phyloP scores from a whole-genome alignment of 495 filamentous ascomycete genomes.

The Aspergillus leporis region DNA sequence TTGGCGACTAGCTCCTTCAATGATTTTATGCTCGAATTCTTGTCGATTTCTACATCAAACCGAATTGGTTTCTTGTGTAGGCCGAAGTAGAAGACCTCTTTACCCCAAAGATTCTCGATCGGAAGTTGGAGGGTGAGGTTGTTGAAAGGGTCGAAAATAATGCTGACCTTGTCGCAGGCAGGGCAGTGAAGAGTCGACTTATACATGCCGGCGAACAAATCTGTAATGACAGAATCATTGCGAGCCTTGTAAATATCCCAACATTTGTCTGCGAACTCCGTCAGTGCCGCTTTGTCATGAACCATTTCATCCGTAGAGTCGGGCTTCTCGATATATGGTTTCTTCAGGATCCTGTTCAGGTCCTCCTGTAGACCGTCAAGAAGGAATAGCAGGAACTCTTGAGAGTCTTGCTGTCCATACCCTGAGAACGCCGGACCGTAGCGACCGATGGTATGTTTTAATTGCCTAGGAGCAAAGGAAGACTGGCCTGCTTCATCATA shows the following conservation, averaged over 20 bases:
- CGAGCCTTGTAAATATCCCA: slow-evolving; percentile 91
- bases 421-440: slow-evolving; percentile 85
- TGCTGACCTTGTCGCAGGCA: slow-evolving; percentile 89
- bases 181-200: slow-evolving; percentile 95
- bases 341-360: slow-evolving; percentile 88
- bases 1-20: slow-evolving; percentile 76
- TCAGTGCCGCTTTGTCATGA: slow-evolving; percentile 70
- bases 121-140: slow-evolving; percentile 89
- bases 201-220: slow-evolving; percentile 96
- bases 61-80: slow-evolving; percentile 62
- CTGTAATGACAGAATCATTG: slow-evolving; percentile 92
- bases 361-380: slow-evolving; percentile 95
- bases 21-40: slow-evolving; percentile 67
- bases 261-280: slow-evolving; percentile 78
- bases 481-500: slow-evolving; percentile 57
- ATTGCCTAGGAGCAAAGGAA: slow-evolving; percentile 69
- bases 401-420: slow-evolving; percentile 94
- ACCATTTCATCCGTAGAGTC: slow-evolving; percentile 98
- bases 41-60: slow-evolving; percentile 86
- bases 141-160: slow-evolving; percentile 98
- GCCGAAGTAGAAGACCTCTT: slow-evolving; percentile 72
- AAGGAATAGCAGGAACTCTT: slow-evolving; percentile 96
- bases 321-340: slow-evolving; percentile 96
- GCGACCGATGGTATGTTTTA: slow-evolving; percentile 78
- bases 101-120: slow-evolving; percentile 73